A percentile compares a stretch with the other conserved stretches of the same genome.
phyloP scores from a whole-genome alignment of 2,329 filamentous ascomycete species.

The Corynespora cassiicola region DNA sequence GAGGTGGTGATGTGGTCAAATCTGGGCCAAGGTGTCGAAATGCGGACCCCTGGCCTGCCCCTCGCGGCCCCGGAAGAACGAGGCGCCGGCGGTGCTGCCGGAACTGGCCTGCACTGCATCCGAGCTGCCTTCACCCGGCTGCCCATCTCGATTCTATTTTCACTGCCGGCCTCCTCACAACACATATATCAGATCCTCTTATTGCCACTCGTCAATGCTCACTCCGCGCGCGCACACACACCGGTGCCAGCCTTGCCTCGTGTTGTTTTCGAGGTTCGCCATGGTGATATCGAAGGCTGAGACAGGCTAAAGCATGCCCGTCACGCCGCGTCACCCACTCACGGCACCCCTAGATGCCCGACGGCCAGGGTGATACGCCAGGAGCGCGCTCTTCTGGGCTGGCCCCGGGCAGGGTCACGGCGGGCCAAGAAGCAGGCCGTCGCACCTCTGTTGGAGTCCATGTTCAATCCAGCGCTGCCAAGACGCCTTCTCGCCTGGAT shows the following conservation, averaged over 20 bases:
- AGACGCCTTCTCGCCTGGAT: constrained; percentile 17
- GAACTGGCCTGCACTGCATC: too few species aligned
- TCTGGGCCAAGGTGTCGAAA: too few species aligned
- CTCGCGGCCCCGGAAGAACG: too few species aligned
- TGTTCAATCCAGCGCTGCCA: constrained; percentile 21
- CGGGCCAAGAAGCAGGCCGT: constrained; percentile 30
- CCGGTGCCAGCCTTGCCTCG: constrained; percentile 14
- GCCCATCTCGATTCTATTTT: too few species aligned
- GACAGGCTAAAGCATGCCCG: constrained; percentile 20
- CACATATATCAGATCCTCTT: constrained; percentile 4
- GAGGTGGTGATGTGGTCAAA: too few species aligned
- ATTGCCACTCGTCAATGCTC: constrained; percentile 2
- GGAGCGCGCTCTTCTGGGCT: constrained; percentile 10
- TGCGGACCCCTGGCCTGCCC: too few species aligned
- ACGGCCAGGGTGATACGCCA: constrained; percentile 12
- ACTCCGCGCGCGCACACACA: constrained; percentile 18
- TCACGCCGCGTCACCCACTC: constrained; percentile 21
- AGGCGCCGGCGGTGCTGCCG: too few species aligned
- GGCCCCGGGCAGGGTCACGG: constrained; percentile 9
- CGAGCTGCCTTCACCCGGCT: too few species aligned
- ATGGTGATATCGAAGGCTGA: constrained; percentile 14
- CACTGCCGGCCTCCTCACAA: constrained; percentile 3
- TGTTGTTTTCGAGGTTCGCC: constrained; percentile 5
- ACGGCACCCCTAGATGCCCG: constrained; percentile 20
- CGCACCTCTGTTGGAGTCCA: constrained; percentile 37